Percentiles rank a stretch among this genome's conserved stretches.
phyloP scores from a whole-genome alignment of 2,329 filamentous ascomycete genomes.

The Alternaria sp. region DNA sequence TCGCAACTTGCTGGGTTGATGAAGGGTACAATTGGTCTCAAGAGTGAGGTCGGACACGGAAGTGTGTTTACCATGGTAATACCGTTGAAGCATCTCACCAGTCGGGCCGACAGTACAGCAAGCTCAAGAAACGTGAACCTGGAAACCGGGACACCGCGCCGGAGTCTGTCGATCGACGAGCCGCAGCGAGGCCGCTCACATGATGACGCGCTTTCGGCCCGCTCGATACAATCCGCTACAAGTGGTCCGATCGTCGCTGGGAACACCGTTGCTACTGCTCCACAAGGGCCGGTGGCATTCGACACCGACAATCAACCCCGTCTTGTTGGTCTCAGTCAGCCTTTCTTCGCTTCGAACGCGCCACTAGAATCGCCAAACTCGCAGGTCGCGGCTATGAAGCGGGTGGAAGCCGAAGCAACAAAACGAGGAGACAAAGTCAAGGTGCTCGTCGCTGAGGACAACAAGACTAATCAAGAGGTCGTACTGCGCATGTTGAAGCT shows the following conservation, averaged over 20 bases:
- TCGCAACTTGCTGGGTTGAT: constrained; percentile 85
- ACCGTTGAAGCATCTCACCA: constrained; percentile 78
- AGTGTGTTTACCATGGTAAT: constrained; percentile 86
- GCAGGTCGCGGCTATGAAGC: constrained; percentile 72
- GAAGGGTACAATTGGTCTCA: constrained; percentile 77
- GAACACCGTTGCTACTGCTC: constrained; percentile 21
- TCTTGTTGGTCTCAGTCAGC: constrained; percentile 81
- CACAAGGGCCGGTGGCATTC: constrained; percentile 52
- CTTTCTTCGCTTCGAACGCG: constrained; percentile 72
- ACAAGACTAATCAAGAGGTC: constrained; percentile 60
- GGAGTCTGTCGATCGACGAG: constrained; percentile 42
- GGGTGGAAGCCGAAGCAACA: constrained; percentile 69
- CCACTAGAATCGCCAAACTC: constrained; percentile 64
- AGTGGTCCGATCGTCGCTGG: constrained; percentile 29
- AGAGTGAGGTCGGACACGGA: constrained; percentile 76
- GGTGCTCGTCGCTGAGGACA: constrained; percentile 86
- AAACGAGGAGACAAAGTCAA: constrained; percentile 70
- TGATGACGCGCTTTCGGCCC: constrained; percentile 45
- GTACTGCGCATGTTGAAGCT: constrained; percentile 74
- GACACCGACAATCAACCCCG: constrained; percentile 76
- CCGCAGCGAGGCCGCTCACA: constrained; percentile 23
- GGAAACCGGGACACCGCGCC: constrained; percentile 34
- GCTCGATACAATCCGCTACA: constrained; percentile 44
- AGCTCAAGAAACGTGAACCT: constrained; percentile 46
- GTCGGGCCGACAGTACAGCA: constrained; percentile 66